Conservation (phyloP, 2,329 filamentous ascomycete genomes). For the Aschersonia sp. region DNA sequence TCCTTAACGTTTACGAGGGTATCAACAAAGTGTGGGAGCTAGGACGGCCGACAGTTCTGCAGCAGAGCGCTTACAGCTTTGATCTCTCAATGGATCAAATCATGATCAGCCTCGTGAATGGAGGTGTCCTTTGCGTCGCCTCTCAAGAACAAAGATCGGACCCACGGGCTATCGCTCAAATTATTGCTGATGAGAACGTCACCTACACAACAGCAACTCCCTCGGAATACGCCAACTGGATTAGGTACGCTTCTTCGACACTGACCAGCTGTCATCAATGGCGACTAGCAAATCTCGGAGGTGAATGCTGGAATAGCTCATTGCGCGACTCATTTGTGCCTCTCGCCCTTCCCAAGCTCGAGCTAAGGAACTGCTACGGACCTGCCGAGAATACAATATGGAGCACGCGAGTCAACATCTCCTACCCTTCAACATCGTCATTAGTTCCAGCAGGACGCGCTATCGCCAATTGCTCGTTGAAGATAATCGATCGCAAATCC, state of each 20-base stretch:
- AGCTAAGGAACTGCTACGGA: constrained; percentile 13
- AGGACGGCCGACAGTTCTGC: constrained; percentile 15
- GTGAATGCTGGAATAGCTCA: constrained; percentile 12
- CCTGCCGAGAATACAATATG: constrained; percentile 20
- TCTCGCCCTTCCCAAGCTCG: constrained; percentile 1
- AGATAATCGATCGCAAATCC: background rate
- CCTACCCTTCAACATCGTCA: background rate
- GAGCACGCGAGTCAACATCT: constrained; percentile 15
- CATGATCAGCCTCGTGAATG: constrained; percentile 18
- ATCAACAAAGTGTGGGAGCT: constrained; percentile 7
- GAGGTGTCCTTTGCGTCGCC: constrained; percentile 21
- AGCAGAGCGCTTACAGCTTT: constrained; percentile 25
- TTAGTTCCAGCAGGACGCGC: background rate
- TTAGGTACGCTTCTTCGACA: constrained; percentile 8
- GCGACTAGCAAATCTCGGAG: constrained; percentile 9
- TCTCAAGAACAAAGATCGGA: constrained; percentile 12
- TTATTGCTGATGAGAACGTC: constrained; percentile 20
- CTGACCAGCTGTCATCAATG: constrained; percentile 7
- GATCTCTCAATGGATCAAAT: constrained; percentile 25
- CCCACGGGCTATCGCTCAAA: constrained; percentile 15
- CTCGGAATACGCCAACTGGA: constrained; percentile 22
- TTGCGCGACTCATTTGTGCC: constrained; percentile 4
- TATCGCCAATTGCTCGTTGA: background rate
- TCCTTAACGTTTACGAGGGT: constrained; percentile 15
- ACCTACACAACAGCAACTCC: constrained; percentile 24